Base-by-base conservation (phyloP, 2,329 filamentous ascomycete species). In the Scytalidium lignicola region DNA sequence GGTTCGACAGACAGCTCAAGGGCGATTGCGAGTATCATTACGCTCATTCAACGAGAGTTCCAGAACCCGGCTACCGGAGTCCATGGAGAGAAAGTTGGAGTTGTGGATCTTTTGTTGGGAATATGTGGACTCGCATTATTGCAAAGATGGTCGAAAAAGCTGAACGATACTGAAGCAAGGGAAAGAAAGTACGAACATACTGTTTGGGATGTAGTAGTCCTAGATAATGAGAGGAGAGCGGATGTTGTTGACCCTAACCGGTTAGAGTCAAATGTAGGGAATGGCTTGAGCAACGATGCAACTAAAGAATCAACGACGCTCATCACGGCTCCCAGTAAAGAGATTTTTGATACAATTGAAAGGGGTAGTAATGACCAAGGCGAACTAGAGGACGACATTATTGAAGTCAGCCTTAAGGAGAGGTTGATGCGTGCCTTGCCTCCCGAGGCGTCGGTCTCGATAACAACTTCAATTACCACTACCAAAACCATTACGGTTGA, bases 1-100 rank as follows among this genome's bases (percentile, higher is more conserved):
- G 83, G 83, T 13, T 83, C 80, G 2, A 86, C 83, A n/a, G 83
- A 86, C 61, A 84, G 82, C 2, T 85, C 82, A 2, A 70, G 82
- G 39, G 82, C 83, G 10, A 83, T 86, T 51, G 80, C 82, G 2
- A 82, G 80, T 61, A 85, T 86, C 58, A 75, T 86, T 55, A 78
- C 78, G 1, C 67, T 86, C 26, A 76, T 86, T 43, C 74, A 80
- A 23, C 74, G 80, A 50, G 83, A 86, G 62, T 83, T 86, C 51
- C 75, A 77, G 46, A 82, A 83, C 50, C 80, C 82, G 0, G 74
- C 78, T 8, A 83, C 80, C 0, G 81, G 80, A 4, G 68, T 71
- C 2, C 70, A 74, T 42, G 79, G 79, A 8, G 82, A 85, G 59
- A 74, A 70, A 42, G 79, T 86, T 19, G 75, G 80, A 2, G 74